phyloP scores from a whole-genome alignment of 1,284 basidiomycete genomes.

The Hypsizygus ulmarius region DNA sequence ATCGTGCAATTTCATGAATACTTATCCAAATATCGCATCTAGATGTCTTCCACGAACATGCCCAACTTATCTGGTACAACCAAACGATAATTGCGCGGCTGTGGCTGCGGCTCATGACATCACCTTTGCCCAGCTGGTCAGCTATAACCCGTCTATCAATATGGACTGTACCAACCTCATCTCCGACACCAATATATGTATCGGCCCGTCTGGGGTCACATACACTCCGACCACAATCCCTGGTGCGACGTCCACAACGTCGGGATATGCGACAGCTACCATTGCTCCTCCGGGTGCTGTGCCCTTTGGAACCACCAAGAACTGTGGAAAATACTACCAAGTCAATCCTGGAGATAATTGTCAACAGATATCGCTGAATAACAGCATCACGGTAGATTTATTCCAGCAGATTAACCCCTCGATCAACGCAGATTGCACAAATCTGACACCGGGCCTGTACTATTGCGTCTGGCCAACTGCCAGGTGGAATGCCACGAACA shows the following conservation, averaged over 20 bases:
- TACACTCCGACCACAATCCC: constrained; percentile 11
- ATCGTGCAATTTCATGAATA: neutral
- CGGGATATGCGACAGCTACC: constrained; percentile 6
- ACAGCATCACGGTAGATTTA: constrained; percentile 1
- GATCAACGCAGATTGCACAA: constrained; percentile 4
- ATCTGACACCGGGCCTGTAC: neutral
- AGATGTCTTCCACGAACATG: constrained; percentile 7
- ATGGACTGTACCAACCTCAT: constrained; percentile 11
- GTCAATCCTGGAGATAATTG: constrained; percentile 10
- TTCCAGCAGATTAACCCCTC: constrained; percentile 2
- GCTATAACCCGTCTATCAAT: constrained; percentile 10
- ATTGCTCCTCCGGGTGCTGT: constrained; percentile 7
- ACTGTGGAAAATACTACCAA: constrained; percentile 10
- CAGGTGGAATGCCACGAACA: neutral
- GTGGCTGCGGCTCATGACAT: constrained; percentile 1
- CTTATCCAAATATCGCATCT: too few species aligned
- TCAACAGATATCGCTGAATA: constrained; percentile 11
- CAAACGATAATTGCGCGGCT: constrained; percentile 2
- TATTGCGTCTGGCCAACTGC: neutral
- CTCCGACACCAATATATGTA: constrained; percentile 10
- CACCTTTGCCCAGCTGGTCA: constrained; percentile 5
- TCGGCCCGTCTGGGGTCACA: constrained; percentile 2
- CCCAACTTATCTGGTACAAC: neutral
- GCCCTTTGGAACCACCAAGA: constrained; percentile 6
- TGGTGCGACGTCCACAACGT: constrained; percentile 7